Evolutionary conservation across 1,284 basidiomycete genomes (phyloP).

Genomic region (Baeospora myosura): DNA sequence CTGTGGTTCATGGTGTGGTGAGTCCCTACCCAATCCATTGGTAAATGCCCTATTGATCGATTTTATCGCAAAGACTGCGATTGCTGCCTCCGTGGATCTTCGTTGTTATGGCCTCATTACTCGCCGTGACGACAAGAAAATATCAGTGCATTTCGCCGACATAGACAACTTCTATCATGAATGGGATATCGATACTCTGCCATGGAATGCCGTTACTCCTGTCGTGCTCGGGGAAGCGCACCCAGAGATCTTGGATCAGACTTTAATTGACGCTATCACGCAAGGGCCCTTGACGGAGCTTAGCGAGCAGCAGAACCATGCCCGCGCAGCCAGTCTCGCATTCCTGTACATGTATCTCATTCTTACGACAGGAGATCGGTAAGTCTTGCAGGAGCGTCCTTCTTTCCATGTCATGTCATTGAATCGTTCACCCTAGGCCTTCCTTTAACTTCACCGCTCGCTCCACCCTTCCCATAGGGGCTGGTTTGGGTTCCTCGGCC

Average conservation of each 20-base stretch:
- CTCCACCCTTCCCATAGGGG: conserved; percentile 96
- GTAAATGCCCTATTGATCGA: too few species aligned
- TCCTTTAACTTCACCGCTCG: conserved; percentile 79
- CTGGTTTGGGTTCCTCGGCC: conserved; percentile 95
- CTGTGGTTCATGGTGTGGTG: conserved; percentile 95
- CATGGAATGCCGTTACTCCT: conserved; percentile 73
- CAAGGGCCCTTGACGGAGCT: conserved; percentile 42
- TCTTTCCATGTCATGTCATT: not conserved
- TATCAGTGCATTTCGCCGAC: conserved; percentile 79
- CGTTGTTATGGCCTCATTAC: conserved; percentile 88
- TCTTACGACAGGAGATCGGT: conserved; percentile 56
- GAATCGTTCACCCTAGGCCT: conserved; percentile 34
- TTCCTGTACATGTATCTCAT: conserved; percentile 95
- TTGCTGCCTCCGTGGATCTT: conserved; percentile 92
- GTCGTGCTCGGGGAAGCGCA: conserved; percentile 47
- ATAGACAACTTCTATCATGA: conserved; percentile 71
- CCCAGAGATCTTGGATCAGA: conserved; percentile 62
- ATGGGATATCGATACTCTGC: conserved; percentile 79
- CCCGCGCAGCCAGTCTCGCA: conserved; percentile 67
- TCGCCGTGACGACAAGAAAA: conserved; percentile 65
- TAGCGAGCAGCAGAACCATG: conserved; percentile 37
- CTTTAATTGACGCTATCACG: conserved; percentile 63
- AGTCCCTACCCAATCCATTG: conserved; percentile 28
- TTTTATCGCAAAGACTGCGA: conserved; percentile 73
- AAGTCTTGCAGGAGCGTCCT: conserved; percentile 18